Percentiles rank a stretch among this genome's conserved stretches.
These are phyloP conservation scores for Hypoxylon crocopeplum DNA, from an alignment of 495 filamentous ascomycete species.

Conservation along the genomic window DNA sequence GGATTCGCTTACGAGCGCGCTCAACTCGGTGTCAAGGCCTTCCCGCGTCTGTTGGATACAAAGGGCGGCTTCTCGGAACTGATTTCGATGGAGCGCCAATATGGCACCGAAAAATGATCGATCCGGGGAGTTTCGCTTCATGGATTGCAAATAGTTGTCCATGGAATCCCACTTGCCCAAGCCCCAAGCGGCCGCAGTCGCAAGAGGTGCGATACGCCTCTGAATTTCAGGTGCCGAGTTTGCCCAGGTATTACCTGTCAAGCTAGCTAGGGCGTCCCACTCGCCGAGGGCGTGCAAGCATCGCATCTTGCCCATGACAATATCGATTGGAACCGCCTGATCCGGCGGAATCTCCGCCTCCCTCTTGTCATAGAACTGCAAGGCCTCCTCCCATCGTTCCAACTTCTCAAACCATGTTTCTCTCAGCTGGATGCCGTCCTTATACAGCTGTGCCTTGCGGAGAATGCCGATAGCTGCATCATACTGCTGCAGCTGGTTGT, in stretches of 20 bases:
- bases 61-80: slow-evolving; percentile 82
- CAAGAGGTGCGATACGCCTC: slow-evolving; percentile 86
- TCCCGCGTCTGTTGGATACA: slow-evolving; percentile 93
- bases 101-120: slow-evolving; percentile 97
- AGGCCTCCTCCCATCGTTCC: slow-evolving; percentile 97
- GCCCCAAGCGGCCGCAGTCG: slow-evolving; percentile 97
- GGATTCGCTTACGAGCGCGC: slow-evolving; percentile 91
- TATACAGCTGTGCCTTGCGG: slow-evolving; percentile 90
- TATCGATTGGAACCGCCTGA: slow-evolving; percentile 74
- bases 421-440: slow-evolving; percentile 86
- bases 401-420: slow-evolving; percentile 99
- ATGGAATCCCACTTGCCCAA: slow-evolving; percentile 95
- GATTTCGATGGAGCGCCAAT: slow-evolving; percentile 89
- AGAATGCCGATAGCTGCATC: slow-evolving; percentile 98
- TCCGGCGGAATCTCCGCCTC: slow-evolving; percentile 69
- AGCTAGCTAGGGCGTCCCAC: slow-evolving; percentile 87
- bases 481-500: slow-evolving; percentile 96
- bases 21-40: slow-evolving; percentile 92
- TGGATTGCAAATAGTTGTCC: slow-evolving; percentile 93
- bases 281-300: slow-evolving; percentile 97
- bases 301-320: slow-evolving; percentile 99
- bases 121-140: slow-evolving; percentile 92
- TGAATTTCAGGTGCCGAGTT: slow-evolving; percentile 84
- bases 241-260: slow-evolving; percentile 92
- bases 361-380: slow-evolving; percentile 85